phyloP scores from a whole-genome alignment of 148 eudicot species.

The Cornus controversa region DNA sequence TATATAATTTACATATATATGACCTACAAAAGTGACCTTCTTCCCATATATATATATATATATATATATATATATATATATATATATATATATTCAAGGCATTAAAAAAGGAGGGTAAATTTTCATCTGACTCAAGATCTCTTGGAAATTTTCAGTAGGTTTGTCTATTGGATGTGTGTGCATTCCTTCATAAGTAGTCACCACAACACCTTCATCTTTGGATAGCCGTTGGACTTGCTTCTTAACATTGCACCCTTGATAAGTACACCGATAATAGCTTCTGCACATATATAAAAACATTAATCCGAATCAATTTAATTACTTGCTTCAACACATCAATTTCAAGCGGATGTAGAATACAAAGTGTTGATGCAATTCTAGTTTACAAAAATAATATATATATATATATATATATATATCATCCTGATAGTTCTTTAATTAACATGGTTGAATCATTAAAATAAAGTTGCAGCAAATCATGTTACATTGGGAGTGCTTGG shows the following conservation, averaged over 20 bases:
- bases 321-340: background rate
- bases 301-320: background rate
- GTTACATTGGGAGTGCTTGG: too few relatives aligned
- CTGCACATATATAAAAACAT: slow-evolving; percentile 21
- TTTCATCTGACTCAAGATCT: slow-evolving; percentile 66
- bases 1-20: too few relatives aligned
- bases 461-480: too few relatives aligned
- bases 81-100: background rate
- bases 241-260: slow-evolving; percentile 71
- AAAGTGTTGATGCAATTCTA: background rate
- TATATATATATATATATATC: background rate
- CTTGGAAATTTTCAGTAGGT: slow-evolving; percentile 62
- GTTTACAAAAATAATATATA: background rate
- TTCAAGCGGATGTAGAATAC: background rate
- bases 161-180: slow-evolving; percentile 62
- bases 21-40: background rate
- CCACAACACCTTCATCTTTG: slow-evolving; percentile 60
- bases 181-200: slow-evolving; percentile 66
- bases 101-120: slow-evolving; percentile 34
- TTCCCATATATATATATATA: too few relatives aligned
- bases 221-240: slow-evolving; percentile 68
- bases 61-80: too few relatives aligned
- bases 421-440: background rate
- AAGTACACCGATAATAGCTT: slow-evolving; percentile 61
- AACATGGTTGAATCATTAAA: too few relatives aligned